Base-by-base conservation (phyloP, 106 monocot species). In the Allium cepa region DNA sequence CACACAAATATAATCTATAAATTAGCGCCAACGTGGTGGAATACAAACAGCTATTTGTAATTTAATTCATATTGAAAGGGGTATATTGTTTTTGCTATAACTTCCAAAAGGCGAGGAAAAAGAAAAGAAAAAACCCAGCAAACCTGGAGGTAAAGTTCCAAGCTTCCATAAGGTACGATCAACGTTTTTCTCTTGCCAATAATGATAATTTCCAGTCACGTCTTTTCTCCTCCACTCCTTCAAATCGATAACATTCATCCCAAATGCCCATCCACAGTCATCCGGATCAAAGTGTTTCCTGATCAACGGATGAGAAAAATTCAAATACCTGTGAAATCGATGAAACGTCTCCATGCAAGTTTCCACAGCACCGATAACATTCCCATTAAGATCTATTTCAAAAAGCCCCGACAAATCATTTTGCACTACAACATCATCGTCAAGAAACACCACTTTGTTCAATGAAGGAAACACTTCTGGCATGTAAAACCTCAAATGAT, bases 341-440 rank as follows among this genome's bases (percentile, higher is more conserved):
- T 78, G 72, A 60, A 68, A 78, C 17, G 67, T 72, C 67, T 72
- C 68, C 72, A 56, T 78, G 68, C 78, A 78, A 48, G 78, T 72
- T 62, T 78, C 77, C 13, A 77, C 71, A 15, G 77, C 71, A n/a
- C 77, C 77, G 17, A 77, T 77, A n/a, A 71, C 71, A 71, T 77
- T 71, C 56, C 71, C 77, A 59, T 71, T 65, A n/a, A 77, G 71
- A 63, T 77, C 26, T 12, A 59, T 71, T 17, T 57, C 64, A 51
- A 71, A 77, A 56, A 77, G 61, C 17, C 59, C 64, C 15, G 59
- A 77, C 11, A 77, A 56, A 71, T 77, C 77, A 56, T 77, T 77
- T 57, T 77, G 71, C 14, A 71, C 77, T 11, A 77, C 62, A 13
- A 77, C 71, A 52, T 77, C 77, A 66, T 77, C 77, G 49, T 77